phyloP scores from a whole-genome alignment of 768 basidiomycete species.

The Leccinum fibrillosum region DNA sequence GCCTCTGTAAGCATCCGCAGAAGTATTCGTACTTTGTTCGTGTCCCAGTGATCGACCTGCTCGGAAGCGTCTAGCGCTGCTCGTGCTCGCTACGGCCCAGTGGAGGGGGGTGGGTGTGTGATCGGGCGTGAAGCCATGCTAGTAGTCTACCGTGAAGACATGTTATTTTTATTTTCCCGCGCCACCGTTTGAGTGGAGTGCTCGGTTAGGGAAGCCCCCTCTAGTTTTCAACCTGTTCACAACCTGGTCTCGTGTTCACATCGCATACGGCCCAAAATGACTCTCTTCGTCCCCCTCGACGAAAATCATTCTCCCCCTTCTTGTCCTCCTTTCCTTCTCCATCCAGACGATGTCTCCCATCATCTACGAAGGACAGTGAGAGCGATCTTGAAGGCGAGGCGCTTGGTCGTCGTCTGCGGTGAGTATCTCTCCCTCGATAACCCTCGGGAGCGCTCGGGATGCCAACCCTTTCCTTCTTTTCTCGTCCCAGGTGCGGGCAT shows the following conservation, averaged over 20 bases:
- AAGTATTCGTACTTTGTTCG: slow-evolving; percentile 26
- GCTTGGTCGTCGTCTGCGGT: slow-evolving; percentile 88
- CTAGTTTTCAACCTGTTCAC: slow-evolving; percentile 23
- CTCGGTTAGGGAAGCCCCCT: slow-evolving; percentile 19
- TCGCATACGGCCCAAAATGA: slow-evolving; percentile 44
- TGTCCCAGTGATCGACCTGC: slow-evolving; percentile 29
- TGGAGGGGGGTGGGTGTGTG: slow-evolving; percentile 20
- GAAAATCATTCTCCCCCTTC: slow-evolving; percentile 42
- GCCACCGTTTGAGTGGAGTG: slow-evolving; percentile 19
- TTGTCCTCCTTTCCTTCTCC: slow-evolving; percentile 55
- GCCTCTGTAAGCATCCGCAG: slow-evolving; percentile 24
- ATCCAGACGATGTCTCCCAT: slow-evolving; percentile 40
- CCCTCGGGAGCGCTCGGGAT: slow-evolving; percentile 8
- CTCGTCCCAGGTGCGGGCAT: slow-evolving; percentile 72
- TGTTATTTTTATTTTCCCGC: slow-evolving; percentile 27
- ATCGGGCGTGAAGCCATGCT: too few relatives aligned
- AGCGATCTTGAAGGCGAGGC: slow-evolving; percentile 73
- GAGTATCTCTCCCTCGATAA: slow-evolving; percentile 31
- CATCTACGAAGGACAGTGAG: slow-evolving; percentile 56
- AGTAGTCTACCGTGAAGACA: slow-evolving; percentile 31
- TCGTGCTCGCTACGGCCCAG: slow-evolving; percentile 16
- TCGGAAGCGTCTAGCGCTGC: slow-evolving; percentile 20
- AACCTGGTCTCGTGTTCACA: slow-evolving; percentile 23
- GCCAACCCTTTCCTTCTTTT: background rate
- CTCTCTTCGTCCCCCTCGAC: slow-evolving; percentile 61